Percentiles rank a stretch among this genome's conserved stretches.
Conservation (phyloP, 257 asterid species). For the Misopates orontium region DNA sequence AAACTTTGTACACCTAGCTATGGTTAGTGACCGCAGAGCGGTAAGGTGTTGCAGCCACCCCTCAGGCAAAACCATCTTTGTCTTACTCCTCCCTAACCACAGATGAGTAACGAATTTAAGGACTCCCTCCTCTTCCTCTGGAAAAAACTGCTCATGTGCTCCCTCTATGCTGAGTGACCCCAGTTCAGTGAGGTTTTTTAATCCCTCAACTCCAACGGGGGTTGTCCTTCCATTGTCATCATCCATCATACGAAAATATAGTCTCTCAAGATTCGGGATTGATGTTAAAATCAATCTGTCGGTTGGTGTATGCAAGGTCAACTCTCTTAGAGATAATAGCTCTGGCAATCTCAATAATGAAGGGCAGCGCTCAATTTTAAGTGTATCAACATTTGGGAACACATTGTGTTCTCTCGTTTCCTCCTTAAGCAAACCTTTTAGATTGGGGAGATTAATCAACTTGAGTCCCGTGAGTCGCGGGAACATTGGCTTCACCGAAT, state of each 20-base stretch:
- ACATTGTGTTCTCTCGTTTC: not conserved
- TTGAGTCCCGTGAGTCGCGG: not conserved
- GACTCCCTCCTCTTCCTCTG: constrained; percentile 3
- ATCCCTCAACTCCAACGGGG: not conserved
- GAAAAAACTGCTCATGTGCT: not conserved
- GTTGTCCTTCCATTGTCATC: not conserved
- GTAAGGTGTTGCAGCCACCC: constrained; percentile 15
- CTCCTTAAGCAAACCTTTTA: constrained; percentile 23
- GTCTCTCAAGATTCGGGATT: constrained; percentile 11
- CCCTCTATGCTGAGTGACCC: not conserved
- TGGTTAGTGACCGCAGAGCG: not conserved
- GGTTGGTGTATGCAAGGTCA: not conserved
- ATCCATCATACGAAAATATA: not conserved
- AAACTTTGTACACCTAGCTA: not conserved
- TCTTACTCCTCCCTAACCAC: not conserved
- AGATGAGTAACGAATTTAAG: not conserved
- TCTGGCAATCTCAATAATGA: constrained; percentile 4
- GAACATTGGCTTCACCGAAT: not conserved
- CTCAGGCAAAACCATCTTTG: not conserved
- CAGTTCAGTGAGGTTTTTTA: constrained; percentile 18
- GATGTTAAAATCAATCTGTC: constrained; percentile 14
- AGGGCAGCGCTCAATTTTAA: not conserved
- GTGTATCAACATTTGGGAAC: constrained; percentile 19
- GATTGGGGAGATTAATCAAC: not conserved
- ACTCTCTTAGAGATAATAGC: constrained; percentile 7